Base-by-base conservation (phyloP, 2,329 filamentous ascomycete species). In the Massarina eburnea region DNA sequence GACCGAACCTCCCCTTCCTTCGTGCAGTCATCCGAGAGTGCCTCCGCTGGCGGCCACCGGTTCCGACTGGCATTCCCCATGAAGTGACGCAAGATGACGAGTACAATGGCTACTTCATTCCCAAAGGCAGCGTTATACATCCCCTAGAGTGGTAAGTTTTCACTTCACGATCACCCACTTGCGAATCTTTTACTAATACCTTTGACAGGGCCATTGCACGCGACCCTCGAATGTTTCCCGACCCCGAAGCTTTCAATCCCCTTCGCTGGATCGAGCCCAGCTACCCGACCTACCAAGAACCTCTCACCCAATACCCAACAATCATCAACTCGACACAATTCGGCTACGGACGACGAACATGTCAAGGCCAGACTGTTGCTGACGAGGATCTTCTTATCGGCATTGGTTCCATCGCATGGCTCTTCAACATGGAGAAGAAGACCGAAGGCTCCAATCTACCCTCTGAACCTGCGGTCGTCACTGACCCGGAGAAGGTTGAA, bases 181-280 rank as follows among this genome's bases (percentile, higher is more conserved):
- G 10, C 15, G 41, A 14, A 17, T 8, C 9, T 4, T 32, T 44
- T 30, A 42, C 57, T 59, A 53, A 62, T 19, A 36, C 22, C 26
- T 17, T 32, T 2, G 14, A 18, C 38, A 76, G 75, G 74, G 72
- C 77, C 21, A 79, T 81, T 52, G 73, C 79, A 24, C 76, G 78
- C 21, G 78, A 81, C 43, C 73, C 76, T 8, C 62, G 63, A 2
- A 70, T 76, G 29, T 82, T 78, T 56, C 78, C 78, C 2, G 34
- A 94, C 64, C 91, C 94, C 2, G 92, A 97, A 64, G 66, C 67
- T 19, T 82, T 80, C 66, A 75, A 76, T 26, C 79, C 80, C 3
- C 73, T 77, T 21, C 73, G 79, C 38, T 82, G 79, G 79, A 90
- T 92, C 67, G 70, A 79, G 26, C 70, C 76, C 1, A 66, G 67